Percentiles rank a stretch among this genome's conserved stretches.
These are phyloP conservation scores for Rachicladosporium sp. DNA, from an alignment of 2,329 filamentous ascomycete genomes.

Conservation along the genomic window DNA sequence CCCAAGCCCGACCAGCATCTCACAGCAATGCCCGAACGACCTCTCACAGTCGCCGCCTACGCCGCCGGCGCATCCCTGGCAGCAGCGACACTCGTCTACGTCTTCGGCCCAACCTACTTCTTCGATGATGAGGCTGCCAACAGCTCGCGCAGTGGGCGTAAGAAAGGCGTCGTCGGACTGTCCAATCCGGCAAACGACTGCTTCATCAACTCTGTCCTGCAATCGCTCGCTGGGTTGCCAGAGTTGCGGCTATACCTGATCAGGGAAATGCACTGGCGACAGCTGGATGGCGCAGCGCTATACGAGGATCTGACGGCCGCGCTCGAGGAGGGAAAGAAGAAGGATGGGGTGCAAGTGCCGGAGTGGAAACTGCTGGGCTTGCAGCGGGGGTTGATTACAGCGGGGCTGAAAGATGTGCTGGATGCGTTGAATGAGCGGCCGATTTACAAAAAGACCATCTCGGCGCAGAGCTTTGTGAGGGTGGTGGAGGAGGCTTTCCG, in stretches of 20 bases:
- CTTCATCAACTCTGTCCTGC: conserved; percentile 84
- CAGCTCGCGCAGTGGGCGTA: conserved; percentile 48
- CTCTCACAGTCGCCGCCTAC: conserved; percentile 75
- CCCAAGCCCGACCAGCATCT: too few species aligned
- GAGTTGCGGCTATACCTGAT: conserved; percentile 88
- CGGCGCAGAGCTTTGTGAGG: conserved; percentile 67
- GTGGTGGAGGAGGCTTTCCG: conserved; percentile 76
- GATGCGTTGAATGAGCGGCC: conserved; percentile 88
- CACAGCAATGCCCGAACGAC: conserved; percentile 63
- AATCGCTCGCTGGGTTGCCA: conserved; percentile 79
- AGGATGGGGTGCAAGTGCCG: conserved; percentile 26
- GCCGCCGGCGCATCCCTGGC: conserved; percentile 91
- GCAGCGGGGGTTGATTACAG: conserved; percentile 72
- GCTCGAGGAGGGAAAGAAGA: conserved; percentile 50
- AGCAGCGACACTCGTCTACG: conserved; percentile 88
- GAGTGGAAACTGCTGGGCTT: conserved; percentile 45
- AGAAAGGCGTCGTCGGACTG: conserved; percentile 80
- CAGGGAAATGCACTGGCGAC: conserved; percentile 73
- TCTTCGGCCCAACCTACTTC: conserved; percentile 94
- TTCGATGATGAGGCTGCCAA: conserved; percentile 65
- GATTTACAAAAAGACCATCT: conserved; percentile 87
- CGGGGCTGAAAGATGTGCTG: conserved; percentile 81
- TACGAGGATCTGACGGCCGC: conserved; percentile 50
- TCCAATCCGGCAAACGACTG: conserved; percentile 77
- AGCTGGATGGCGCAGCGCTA: conserved; percentile 63